phyloP scores from a whole-genome alignment of 495 filamentous ascomycete genomes.

The Aspergillus olivimuriae region DNA sequence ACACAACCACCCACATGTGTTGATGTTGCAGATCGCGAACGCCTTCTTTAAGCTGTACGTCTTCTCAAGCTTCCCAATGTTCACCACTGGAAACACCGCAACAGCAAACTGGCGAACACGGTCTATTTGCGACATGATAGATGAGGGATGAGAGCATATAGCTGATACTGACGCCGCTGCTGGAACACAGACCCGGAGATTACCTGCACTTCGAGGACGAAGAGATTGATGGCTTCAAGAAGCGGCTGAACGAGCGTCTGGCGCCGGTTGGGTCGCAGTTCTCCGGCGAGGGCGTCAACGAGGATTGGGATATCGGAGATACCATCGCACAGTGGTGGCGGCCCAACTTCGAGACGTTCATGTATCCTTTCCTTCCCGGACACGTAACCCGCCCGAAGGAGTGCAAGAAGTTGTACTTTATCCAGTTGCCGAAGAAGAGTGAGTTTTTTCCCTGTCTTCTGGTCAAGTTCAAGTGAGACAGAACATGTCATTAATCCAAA shows the following conservation, averaged over 20 bases:
- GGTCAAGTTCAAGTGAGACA: background rate
- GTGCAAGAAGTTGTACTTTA: conserved; percentile 98
- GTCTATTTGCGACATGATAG: too few relatives aligned
- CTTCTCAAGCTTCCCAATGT: background rate
- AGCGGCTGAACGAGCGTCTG: conserved; percentile 82
- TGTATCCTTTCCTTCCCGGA: conserved; percentile 96
- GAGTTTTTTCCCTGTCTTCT: conserved; percentile 25
- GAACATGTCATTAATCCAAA: background rate
- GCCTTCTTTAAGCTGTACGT: conserved; percentile 92
- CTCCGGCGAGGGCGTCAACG: conserved; percentile 76
- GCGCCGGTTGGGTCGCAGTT: conserved; percentile 85
- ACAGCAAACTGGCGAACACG: too few relatives aligned
- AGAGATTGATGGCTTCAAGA: conserved; percentile 90
- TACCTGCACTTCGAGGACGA: conserved; percentile 87
- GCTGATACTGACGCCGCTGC: too few relatives aligned
- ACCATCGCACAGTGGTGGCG: conserved; percentile 98
- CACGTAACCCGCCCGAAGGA: conserved; percentile 96
- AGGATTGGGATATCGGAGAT: conserved; percentile 90
- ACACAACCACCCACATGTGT: conserved; percentile 94
- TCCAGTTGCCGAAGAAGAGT: conserved; percentile 89
- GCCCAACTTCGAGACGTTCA: conserved; percentile 98
- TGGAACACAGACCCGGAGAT: conserved; percentile 79
- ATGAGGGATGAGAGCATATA: too few relatives aligned
- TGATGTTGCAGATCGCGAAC: conserved; percentile 99
- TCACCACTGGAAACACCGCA: background rate